Percentiles rank a stretch among this genome's conserved stretches.
These are phyloP conservation scores for Castanea crenata DNA, from an alignment of 306 rosid genomes.

Conservation along the genomic window DNA sequence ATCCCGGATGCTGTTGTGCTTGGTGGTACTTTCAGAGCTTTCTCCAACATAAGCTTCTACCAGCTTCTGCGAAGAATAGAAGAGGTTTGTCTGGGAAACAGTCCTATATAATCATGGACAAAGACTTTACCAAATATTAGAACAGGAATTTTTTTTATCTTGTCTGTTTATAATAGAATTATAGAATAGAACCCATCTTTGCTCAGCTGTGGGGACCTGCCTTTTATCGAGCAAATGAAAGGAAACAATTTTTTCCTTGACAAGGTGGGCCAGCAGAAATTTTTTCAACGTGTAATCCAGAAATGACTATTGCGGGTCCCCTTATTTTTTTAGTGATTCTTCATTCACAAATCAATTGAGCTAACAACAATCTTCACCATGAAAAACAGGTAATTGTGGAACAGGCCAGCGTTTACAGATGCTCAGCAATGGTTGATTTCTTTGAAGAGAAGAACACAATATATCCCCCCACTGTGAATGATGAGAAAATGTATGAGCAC, in stretches of 20 bases:
- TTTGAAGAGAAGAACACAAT: constrained; percentile 71
- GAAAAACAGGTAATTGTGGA: constrained; percentile 73
- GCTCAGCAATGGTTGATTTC: constrained; percentile 77
- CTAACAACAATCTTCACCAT: constrained; percentile 3
- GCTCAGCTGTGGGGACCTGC: not conserved
- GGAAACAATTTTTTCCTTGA: not conserved
- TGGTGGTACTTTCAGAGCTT: constrained; percentile 92
- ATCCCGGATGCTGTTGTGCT: constrained; percentile 66
- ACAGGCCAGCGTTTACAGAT: constrained; percentile 79
- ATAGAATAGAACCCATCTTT: not conserved
- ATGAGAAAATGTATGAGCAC: constrained; percentile 82
- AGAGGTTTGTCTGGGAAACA: constrained; percentile 45
- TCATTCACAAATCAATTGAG: not conserved
- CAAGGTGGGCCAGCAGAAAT: not conserved
- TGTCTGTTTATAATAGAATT: not conserved
- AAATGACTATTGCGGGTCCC: not conserved
- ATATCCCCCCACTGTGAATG: constrained; percentile 89
- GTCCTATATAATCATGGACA: not conserved
- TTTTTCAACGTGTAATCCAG: not conserved
- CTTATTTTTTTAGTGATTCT: not conserved
- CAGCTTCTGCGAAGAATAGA: constrained; percentile 71
- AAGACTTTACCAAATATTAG: not conserved
- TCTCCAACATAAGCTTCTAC: constrained; percentile 86
- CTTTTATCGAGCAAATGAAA: not conserved
- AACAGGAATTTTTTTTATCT: not conserved